These are phyloP conservation scores for Gracilaria caudata DNA, from an alignment of 23 red algal genomes.

Conservation along the genomic window DNA sequence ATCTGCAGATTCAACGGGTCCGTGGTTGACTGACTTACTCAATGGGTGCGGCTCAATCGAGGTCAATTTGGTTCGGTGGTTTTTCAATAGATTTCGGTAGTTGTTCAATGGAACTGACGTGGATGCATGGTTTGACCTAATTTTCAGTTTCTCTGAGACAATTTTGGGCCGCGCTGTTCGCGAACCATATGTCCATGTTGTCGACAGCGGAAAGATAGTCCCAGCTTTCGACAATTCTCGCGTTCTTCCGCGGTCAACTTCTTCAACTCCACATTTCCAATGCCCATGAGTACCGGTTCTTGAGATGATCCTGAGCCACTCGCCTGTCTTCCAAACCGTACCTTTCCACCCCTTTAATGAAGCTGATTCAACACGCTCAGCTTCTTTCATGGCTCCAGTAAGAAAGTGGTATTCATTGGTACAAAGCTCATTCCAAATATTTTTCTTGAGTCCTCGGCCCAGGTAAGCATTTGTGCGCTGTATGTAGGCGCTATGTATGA, in stretches of 20 bases:
- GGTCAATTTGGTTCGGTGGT: not conserved
- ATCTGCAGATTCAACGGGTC: slow-evolving; percentile 7
- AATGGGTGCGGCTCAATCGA: not conserved
- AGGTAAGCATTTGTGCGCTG: too few relatives aligned
- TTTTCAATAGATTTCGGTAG: not conserved
- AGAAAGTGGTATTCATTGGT: slow-evolving; percentile 7
- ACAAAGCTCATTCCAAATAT: slow-evolving; percentile 21
- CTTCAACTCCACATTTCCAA: slow-evolving; percentile 28
- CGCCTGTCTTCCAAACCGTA: not conserved
- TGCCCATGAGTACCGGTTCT: slow-evolving; percentile 13
- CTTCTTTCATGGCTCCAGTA: slow-evolving; percentile 34
- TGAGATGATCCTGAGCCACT: not conserved
- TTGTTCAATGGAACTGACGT: not conserved
- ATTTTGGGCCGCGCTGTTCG: not conserved
- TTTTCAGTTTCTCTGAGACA: slow-evolving; percentile 12
- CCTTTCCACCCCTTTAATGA: not conserved
- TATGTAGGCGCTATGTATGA: too few relatives aligned
- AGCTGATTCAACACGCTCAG: slow-evolving; percentile 7
- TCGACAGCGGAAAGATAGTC: slow-evolving; percentile 18
- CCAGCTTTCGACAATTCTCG: not conserved
- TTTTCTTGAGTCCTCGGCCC: too few relatives aligned
- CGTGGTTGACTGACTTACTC: not conserved
- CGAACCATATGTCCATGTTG: not conserved
- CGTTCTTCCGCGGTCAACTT: slow-evolving; percentile 9
- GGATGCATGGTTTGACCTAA: not conserved